A percentile compares a stretch with the other conserved stretches of the same genome.
Evolutionary conservation across 1,139 yeast genomes (phyloP).

Genomic region (Spathaspora sp.): DNA sequence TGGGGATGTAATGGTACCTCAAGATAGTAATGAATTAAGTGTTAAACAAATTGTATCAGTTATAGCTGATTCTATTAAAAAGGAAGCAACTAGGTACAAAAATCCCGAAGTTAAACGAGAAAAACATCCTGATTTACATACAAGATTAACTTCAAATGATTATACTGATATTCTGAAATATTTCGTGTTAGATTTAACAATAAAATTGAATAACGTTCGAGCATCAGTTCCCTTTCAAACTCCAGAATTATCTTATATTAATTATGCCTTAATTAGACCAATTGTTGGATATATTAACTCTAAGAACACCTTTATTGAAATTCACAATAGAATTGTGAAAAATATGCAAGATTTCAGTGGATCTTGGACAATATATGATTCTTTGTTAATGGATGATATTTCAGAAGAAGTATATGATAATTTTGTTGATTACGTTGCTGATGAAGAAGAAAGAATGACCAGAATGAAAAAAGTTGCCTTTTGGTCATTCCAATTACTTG

Average conservation of each 20-base stretch:
- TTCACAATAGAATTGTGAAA: constrained; percentile 82
- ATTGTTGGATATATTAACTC: constrained; percentile 94
- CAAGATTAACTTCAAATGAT: constrained; percentile 26
- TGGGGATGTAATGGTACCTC: constrained; percentile 85
- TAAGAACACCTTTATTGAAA: constrained; percentile 83
- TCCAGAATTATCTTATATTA: constrained; percentile 79
- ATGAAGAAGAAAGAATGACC: constrained; percentile 73
- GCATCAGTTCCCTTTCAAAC: constrained; percentile 88
- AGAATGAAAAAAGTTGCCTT: constrained; percentile 84
- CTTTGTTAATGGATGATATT: constrained; percentile 86
- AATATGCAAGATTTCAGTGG: constrained; percentile 84
- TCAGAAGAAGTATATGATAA: constrained; percentile 89
- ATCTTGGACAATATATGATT: constrained; percentile 94
- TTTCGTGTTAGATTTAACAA: constrained; percentile 74
- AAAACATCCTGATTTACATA: constrained; percentile 31
- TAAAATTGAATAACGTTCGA: constrained; percentile 78
- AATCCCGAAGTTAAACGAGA: constrained; percentile 33
- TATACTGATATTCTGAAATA: constrained; percentile 46
- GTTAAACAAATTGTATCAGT: constrained; percentile 39
- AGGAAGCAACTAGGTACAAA: constrained; percentile 39
- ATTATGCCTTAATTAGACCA: constrained; percentile 89
- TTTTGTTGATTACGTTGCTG: constrained; percentile 83
- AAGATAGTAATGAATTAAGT: constrained; percentile 49
- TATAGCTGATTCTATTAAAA: constrained; percentile 40
- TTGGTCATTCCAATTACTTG: constrained; percentile 85